A percentile compares a stretch with the other conserved stretches of the same genome.
These are phyloP conservation scores for Boletellus ananiceps DNA, from an alignment of 768 basidiomycete species.

Conservation along the genomic window DNA sequence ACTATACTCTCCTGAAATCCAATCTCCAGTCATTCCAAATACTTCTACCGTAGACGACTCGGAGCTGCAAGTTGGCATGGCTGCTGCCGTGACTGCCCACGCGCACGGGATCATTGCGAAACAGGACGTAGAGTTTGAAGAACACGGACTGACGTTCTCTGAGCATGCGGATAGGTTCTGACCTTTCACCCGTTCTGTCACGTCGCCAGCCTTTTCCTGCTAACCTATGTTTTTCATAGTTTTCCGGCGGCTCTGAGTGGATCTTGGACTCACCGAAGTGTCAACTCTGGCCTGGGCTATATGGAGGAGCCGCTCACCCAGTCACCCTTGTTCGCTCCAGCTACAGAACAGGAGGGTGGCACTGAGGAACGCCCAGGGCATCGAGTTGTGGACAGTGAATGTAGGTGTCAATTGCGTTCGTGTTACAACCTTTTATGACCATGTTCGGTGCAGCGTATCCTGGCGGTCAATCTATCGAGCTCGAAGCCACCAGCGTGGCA, in stretches of 20 bases:
- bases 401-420: neutral
- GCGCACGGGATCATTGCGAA: neutral
- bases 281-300: neutral
- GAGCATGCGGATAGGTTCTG: constrained; percentile 1
- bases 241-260: neutral
- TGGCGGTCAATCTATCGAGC: neutral
- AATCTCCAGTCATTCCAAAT: neutral
- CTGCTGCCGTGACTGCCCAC: neutral
- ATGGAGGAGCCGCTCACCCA: neutral
- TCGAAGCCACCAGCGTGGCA: neutral
- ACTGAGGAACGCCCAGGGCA: neutral
- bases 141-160: neutral
- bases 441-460: neutral
- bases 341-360: neutral
- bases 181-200: neutral
- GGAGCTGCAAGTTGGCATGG: neutral
- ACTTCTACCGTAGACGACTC: neutral
- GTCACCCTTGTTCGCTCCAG: neutral
- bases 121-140: neutral
- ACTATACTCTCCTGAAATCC: neutral
- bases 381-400: neutral
- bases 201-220: neutral
- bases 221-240: neutral
- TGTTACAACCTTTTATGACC: neutral
- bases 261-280: too few species aligned